Base-by-base conservation (phyloP, 2,329 filamentous ascomycete genomes). In the Ophiostoma fasciatum region DNA sequence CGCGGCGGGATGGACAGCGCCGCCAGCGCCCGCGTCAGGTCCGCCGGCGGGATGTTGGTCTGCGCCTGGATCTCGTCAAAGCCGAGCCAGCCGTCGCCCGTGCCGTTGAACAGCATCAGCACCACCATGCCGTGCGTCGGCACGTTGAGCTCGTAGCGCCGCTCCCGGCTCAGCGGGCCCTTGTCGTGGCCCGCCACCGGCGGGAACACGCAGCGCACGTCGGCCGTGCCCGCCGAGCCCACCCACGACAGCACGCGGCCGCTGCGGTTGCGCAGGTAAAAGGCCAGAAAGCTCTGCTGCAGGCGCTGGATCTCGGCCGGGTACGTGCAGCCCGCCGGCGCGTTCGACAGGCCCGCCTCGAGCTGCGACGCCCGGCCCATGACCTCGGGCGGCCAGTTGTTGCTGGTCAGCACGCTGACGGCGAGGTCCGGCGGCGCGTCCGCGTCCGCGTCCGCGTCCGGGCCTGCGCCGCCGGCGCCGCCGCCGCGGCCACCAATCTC, bases 121-220 rank as follows among this genome's bases (percentile, higher is more conserved):
- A 96, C 76, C 15, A 94, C 62, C 82, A 96, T 94, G 48, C 78
- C 84, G 53, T 90, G 90, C 0, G 90, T 96, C 2, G 85, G 80
- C 15, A 93, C 85, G 42, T 85, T 94, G 37, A 98, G 64, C 49
- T 98, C 90, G 51, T 96, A 88, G 25, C 78, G 76, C 23, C 80
- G 68, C 44, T 81, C 77, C 39, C 68, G 73, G 39, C 68, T 65
- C 17, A 78, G 53, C 0, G 61, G 56, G 0, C 69, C 64, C 3
- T 76, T 72, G 11, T 75, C 71, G 49, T 85, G 85, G 23, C 80
- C 78, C 27, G 74, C 68, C 1, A 82, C 64, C 49, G 74, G 70
- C 23, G 79, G 77, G 58, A 98, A 78, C 27, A 74, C 63, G 42
- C 83, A 90, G 39, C 79, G 78, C 47, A 98, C 68, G 51, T 96